Evolutionary conservation across 2,329 filamentous ascomycete genomes (phyloP).

Genomic region (Fusarium bulbicola): DNA sequence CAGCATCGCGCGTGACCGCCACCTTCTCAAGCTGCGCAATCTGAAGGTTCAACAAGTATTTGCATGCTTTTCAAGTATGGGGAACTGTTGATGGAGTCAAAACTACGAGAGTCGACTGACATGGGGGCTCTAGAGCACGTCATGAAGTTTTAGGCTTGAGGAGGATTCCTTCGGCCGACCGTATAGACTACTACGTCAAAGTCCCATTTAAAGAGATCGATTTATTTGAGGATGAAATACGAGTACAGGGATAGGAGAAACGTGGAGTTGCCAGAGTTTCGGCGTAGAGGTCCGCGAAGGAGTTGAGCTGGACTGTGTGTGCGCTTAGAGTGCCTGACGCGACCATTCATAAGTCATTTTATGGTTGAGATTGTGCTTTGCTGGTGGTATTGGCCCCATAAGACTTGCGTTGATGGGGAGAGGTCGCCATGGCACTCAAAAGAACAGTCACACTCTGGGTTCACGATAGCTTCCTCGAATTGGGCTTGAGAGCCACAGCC

Average conservation of each 20-base stretch:
- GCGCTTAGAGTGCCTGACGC: not conserved
- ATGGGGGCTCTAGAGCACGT: slow-evolving; percentile 39
- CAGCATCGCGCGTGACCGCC: not conserved
- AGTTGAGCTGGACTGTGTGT: slow-evolving; percentile 43
- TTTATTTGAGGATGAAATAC: slow-evolving; percentile 36
- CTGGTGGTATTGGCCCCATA: not conserved
- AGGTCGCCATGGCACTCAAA: slow-evolving; percentile 47
- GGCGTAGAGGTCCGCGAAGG: slow-evolving; percentile 41
- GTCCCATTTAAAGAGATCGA: not conserved
- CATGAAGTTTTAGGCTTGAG: slow-evolving; percentile 43
- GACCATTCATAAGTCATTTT: no score
- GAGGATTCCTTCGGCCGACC: not conserved
- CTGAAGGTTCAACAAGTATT: slow-evolving; percentile 9
- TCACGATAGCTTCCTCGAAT: slow-evolving; percentile 40
- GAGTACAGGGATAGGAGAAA: slow-evolving; percentile 39
- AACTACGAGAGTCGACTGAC: slow-evolving; percentile 21
- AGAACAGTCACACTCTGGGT: slow-evolving; percentile 47
- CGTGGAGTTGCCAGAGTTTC: slow-evolving; percentile 24
- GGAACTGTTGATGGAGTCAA: not conserved
- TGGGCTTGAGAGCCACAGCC: no score
- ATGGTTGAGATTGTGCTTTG: not conserved
- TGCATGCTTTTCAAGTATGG: not conserved
- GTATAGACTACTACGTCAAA: no score
- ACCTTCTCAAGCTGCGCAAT: not conserved
- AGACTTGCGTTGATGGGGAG: slow-evolving; percentile 40